Conservation (phyloP, 2,329 filamentous ascomycete species). For the Diaporthe destruens region DNA sequence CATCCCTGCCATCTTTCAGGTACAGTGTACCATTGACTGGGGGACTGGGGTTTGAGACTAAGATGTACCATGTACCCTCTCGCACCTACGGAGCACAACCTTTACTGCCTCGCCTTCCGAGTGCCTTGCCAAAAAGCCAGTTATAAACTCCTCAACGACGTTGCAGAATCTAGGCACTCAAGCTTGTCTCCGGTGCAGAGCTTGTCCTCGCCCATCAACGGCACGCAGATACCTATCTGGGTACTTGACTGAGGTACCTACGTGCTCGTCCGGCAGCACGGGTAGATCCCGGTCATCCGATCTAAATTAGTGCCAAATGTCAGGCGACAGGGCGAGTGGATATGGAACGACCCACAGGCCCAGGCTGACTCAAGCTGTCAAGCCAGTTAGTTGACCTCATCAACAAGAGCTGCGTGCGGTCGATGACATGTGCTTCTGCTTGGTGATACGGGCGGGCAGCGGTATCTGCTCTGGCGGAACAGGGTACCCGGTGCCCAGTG, state of each 20-base stretch:
- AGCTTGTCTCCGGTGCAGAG: background rate
- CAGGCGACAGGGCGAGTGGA: slow-evolving; percentile 20
- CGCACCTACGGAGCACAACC: too few relatives aligned
- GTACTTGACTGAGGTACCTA: too few relatives aligned
- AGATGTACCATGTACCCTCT: background rate
- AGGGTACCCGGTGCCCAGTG: slow-evolving; percentile 3
- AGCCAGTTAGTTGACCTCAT: slow-evolving; percentile 1
- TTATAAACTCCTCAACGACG: background rate
- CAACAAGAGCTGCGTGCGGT: slow-evolving; percentile 16
- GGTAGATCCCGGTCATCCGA: slow-evolving; percentile 33
- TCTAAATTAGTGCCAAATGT: slow-evolving; percentile 34
- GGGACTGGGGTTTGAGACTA: background rate
- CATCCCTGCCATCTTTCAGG: slow-evolving; percentile 21
- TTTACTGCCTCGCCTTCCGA: background rate
- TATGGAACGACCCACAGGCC: slow-evolving; percentile 24
- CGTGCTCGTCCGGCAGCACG: slow-evolving; percentile 21
- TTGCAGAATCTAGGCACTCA: background rate
- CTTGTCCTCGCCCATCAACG: background rate
- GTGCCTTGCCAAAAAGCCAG: background rate
- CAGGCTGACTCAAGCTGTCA: slow-evolving; percentile 11
- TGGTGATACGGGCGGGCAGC: background rate
- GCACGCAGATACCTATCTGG: background rate
- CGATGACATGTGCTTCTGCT: slow-evolving; percentile 14
- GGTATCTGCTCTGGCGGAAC: background rate
- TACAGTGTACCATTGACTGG: too few relatives aligned